These are phyloP conservation scores for Oenanthe javanica DNA, from an alignment of 140 eudicot species.

Conservation along the genomic window DNA sequence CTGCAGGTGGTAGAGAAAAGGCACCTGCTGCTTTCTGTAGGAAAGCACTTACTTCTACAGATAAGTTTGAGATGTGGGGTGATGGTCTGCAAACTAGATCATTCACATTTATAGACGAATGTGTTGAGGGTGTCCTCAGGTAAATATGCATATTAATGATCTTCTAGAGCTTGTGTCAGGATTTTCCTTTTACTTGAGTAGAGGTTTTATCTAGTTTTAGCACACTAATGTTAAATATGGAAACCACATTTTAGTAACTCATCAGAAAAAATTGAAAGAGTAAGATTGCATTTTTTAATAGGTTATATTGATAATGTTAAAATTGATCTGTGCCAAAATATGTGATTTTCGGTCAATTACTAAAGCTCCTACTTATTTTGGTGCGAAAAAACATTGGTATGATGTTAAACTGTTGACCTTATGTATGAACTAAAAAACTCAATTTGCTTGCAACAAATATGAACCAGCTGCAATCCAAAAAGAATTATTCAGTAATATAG, in stretches of 20 bases:
- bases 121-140: conserved; percentile 98
- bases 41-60: conserved; percentile 68
- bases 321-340: not conserved
- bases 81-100: conserved; percentile 95
- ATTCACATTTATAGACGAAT: conserved; percentile 96
- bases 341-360: not conserved
- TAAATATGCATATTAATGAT: conserved; percentile 8
- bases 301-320: not conserved
- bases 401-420: not conserved
- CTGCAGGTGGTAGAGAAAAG: conserved; percentile 94
- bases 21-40: conserved; percentile 99
- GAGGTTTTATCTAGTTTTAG: not conserved
- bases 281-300: not conserved
- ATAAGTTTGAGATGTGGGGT: conserved; percentile 99
- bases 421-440: not conserved
- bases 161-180: not conserved
- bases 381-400: not conserved
- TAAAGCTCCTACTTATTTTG: not conserved
- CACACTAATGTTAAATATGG: not conserved
- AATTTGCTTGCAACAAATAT: no score
- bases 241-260: not conserved
- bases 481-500: not conserved
- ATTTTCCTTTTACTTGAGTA: not conserved
- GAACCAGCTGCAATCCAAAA: not conserved
- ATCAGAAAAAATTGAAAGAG: not conserved